Conservation (phyloP, 108 stramenopile species). For the Cyclotella atomus region DNA sequence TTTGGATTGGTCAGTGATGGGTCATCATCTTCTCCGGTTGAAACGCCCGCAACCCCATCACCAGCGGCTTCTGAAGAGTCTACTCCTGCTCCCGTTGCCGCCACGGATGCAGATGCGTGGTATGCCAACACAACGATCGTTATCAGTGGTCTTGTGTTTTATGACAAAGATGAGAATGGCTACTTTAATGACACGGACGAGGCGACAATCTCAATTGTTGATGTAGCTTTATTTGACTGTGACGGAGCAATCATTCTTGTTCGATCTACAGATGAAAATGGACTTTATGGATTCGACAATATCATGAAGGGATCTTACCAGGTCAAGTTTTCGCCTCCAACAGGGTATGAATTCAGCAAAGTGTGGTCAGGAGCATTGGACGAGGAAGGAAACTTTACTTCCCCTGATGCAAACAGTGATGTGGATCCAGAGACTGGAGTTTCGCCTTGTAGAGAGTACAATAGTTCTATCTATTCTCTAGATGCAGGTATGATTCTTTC, state of each 20-base stretch:
- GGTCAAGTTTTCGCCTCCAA: conserved; percentile 24
- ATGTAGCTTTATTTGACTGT: conserved; percentile 44
- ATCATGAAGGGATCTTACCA: conserved; percentile 24
- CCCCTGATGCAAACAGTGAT: conserved; percentile 38
- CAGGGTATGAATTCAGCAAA: conserved; percentile 9
- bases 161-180: conserved; percentile 15
- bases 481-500: conserved; percentile 44
- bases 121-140: too few relatives aligned
- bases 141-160: conserved; percentile 21
- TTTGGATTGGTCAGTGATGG: conserved; percentile 15
- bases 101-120: too few relatives aligned
- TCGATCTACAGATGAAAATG: conserved; percentile 39
- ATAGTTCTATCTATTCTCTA: conserved; percentile 7
- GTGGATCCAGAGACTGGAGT: conserved; percentile 34
- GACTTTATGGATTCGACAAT: conserved; percentile 45
- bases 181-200: conserved; percentile 26
- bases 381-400: conserved; percentile 23
- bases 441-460: conserved; percentile 22
- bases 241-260: conserved; percentile 14
- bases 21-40: not conserved
- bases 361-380: conserved; percentile 30
- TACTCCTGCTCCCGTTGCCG: too few relatives aligned
- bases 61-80: too few relatives aligned
- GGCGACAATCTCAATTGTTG: conserved; percentile 15
- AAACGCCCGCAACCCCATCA: too few relatives aligned